Conservation (phyloP, 805 yeast genomes). For the Vanderwaltozyma yarrowii region DNA sequence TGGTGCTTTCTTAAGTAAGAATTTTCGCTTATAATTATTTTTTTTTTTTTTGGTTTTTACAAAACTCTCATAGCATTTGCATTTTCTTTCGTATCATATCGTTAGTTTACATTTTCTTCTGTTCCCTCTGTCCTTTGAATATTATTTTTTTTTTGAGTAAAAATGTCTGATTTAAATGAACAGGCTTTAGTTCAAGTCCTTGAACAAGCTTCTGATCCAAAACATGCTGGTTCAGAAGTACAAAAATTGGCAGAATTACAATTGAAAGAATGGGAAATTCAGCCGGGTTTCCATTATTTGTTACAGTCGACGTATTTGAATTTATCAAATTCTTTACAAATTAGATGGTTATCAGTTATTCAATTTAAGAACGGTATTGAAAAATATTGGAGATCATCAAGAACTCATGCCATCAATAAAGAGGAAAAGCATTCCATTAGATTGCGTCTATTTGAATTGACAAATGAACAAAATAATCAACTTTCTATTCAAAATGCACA, state of each 20-base stretch:
- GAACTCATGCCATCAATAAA: slow-evolving; percentile 41
- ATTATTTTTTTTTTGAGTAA: too few relatives aligned
- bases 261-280: slow-evolving; percentile 57
- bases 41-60: too few relatives aligned
- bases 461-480: slow-evolving; percentile 65
- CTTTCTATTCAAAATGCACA: slow-evolving; percentile 77
- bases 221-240: slow-evolving; percentile 33
- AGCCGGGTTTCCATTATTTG: slow-evolving; percentile 46
- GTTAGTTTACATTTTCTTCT: background rate
- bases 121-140: background rate
- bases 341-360: slow-evolving; percentile 81
- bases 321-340: slow-evolving; percentile 45
- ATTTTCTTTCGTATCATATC: too few relatives aligned
- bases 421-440: slow-evolving; percentile 66
- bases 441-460: slow-evolving; percentile 42
- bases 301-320: slow-evolving; percentile 58
- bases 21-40: too few relatives aligned
- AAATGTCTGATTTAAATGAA: slow-evolving; percentile 16
- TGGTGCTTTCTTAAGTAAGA: too few relatives aligned
- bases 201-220: slow-evolving; percentile 41
- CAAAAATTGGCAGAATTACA: slow-evolving; percentile 63
- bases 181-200: slow-evolving; percentile 30
- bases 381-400: slow-evolving; percentile 68
- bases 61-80: too few relatives aligned
- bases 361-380: slow-evolving; percentile 84